Conservation (phyloP, 73 alveolate species). For the Paramecium sonneborni region DNA sequence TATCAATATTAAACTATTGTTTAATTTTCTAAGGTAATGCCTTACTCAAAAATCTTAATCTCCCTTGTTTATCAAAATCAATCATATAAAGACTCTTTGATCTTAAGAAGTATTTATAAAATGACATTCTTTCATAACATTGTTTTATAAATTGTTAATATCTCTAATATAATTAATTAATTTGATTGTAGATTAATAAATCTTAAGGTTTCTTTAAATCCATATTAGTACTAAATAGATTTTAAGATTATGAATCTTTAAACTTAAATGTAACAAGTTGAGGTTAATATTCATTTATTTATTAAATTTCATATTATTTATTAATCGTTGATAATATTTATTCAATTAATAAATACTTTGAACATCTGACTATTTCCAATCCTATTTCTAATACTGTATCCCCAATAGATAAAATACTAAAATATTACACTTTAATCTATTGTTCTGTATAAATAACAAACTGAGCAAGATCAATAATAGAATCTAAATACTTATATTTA, state of each 20-base stretch:
- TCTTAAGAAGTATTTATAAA: conserved; percentile 6
- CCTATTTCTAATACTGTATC: conserved; percentile 33
- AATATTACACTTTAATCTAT: background rate
- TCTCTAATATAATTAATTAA: background rate
- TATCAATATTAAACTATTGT: background rate
- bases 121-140: conserved; percentile 26
- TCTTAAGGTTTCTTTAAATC: background rate
- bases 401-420: background rate
- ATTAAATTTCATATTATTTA: background rate
- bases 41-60: background rate
- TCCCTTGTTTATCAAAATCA: conserved; percentile 15
- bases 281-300: background rate
- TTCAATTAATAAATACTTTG: conserved; percentile 19
- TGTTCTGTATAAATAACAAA: conserved; percentile 23
- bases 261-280: background rate
- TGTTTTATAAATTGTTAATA: conserved; percentile 5
- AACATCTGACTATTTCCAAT: conserved; percentile 30
- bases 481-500: background rate
- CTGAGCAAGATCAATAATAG: background rate
- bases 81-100: background rate
- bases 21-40: background rate
- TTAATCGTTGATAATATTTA: background rate
- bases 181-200: background rate
- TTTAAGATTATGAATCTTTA: background rate
- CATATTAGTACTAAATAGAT: background rate